phyloP scores from a whole-genome alignment of 1,139 yeast genomes.

The Geotrichum bryndzae region DNA sequence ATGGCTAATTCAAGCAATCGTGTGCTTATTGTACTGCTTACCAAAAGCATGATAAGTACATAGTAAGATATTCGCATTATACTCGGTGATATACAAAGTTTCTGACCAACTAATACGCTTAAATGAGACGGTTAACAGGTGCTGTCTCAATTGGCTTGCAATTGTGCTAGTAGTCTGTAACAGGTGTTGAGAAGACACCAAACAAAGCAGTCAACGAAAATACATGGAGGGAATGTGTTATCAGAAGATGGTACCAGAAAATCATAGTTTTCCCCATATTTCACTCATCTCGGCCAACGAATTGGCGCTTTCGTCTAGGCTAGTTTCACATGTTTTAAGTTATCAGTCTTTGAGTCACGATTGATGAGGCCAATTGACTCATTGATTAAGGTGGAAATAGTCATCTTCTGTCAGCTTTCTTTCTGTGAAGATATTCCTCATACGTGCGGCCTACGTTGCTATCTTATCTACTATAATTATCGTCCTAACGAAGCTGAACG shows the following conservation, averaged over 20 bases:
- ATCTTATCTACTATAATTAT: slow-evolving; percentile 80
- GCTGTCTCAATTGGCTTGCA: slow-evolving; percentile 75
- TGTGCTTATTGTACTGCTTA: slow-evolving; percentile 85
- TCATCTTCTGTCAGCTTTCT: slow-evolving; percentile 56
- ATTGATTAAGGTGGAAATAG: slow-evolving; percentile 42
- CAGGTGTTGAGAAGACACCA: slow-evolving; percentile 83
- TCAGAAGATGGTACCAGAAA: slow-evolving; percentile 56
- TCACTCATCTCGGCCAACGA: slow-evolving; percentile 94
- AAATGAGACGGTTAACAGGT: slow-evolving; percentile 79
- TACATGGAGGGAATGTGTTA: slow-evolving; percentile 60
- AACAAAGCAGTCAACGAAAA: slow-evolving; percentile 70
- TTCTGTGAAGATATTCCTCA: slow-evolving; percentile 85
- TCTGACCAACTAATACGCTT: slow-evolving; percentile 47
- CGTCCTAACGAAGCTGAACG: slow-evolving; percentile 71
- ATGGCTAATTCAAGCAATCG: slow-evolving; percentile 93
- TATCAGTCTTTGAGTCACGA: background rate
- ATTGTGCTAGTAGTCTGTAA: slow-evolving; percentile 66
- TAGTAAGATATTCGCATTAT: slow-evolving; percentile 43
- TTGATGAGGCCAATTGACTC: slow-evolving; percentile 14
- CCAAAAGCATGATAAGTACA: slow-evolving; percentile 94
- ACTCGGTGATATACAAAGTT: slow-evolving; percentile 21
- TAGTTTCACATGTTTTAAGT: background rate
- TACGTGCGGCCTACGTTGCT: slow-evolving; percentile 81
- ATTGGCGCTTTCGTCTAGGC: slow-evolving; percentile 35
- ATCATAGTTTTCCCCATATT: slow-evolving; percentile 77